Evolutionary conservation across 768 basidiomycete genomes (phyloP).

Genomic region (Lentinula lateritia): DNA sequence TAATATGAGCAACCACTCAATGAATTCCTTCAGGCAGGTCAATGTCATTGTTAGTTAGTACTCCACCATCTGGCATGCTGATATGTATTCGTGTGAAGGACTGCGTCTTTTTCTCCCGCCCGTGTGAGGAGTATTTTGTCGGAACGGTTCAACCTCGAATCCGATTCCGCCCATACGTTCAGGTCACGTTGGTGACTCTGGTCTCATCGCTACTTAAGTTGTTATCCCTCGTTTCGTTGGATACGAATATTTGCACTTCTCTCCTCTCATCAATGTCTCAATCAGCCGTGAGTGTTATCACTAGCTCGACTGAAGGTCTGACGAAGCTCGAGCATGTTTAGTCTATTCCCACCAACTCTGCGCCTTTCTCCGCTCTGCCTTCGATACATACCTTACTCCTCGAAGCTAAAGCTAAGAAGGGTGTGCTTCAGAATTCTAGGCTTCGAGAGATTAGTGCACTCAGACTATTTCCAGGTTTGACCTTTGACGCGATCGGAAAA

Average conservation of each 20-base stretch:
- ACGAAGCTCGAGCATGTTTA: background rate
- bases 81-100: too few relatives aligned
- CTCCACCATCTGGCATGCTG: too few relatives aligned
- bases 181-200: background rate
- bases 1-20: too few relatives aligned
- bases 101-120: background rate
- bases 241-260: background rate
- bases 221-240: background rate
- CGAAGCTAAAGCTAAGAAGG: slow-evolving; percentile 64
- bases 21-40: too few relatives aligned
- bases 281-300: slow-evolving; percentile 25
- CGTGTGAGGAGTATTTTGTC: background rate
- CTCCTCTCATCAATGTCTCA: slow-evolving; percentile 27
- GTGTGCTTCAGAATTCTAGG: slow-evolving; percentile 20
- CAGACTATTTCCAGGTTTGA: slow-evolving; percentile 41
- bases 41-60: too few relatives aligned
- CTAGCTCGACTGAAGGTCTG: too few relatives aligned
- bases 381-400: slow-evolving; percentile 45
- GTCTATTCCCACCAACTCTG: slow-evolving; percentile 30
- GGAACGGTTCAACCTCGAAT: background rate
- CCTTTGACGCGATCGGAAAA: slow-evolving; percentile 66
- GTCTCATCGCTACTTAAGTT: background rate
- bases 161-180: background rate
- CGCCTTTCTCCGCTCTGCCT: slow-evolving; percentile 48
- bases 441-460: background rate